Percentiles rank a stretch among this genome's conserved stretches.
Evolutionary conservation across 2,329 filamentous ascomycete genomes (phyloP).

Genomic region (Fusarium beomiforme): DNA sequence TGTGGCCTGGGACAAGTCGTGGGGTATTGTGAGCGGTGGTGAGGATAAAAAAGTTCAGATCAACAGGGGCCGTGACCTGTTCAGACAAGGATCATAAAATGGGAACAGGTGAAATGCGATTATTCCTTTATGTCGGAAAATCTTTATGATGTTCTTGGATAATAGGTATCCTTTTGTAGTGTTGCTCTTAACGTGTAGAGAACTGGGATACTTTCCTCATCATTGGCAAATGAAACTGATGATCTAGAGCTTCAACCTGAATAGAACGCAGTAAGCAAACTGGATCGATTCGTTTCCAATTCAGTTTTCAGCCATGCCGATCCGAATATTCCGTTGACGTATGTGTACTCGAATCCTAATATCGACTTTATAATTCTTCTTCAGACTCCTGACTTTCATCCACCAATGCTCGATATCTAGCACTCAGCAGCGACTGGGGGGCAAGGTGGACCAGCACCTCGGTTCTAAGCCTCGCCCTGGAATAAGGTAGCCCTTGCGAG

Average conservation of each 20-base stretch:
- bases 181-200: too few species aligned
- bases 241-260: not conserved
- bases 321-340: not conserved
- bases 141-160: not conserved
- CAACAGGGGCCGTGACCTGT: constrained; percentile 72
- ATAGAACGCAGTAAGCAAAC: not conserved
- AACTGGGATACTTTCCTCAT: not conserved
- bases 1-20: constrained; percentile 83
- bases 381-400: constrained; percentile 6
- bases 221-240: not conserved
- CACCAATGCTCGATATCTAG: constrained; percentile 45
- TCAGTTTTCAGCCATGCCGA: not conserved
- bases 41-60: constrained; percentile 97
- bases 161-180: not conserved
- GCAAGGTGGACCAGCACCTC: constrained; percentile 56
- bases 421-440: constrained; percentile 11
- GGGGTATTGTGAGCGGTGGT: constrained; percentile 90
- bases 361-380: not conserved
- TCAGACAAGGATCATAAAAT: constrained; percentile 51
- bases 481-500: constrained; percentile 61
- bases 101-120: constrained; percentile 21
- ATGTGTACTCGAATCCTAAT: not conserved
- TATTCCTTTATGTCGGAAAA: constrained; percentile 24
- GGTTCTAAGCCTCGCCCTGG: constrained; percentile 54
- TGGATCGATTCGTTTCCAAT: constrained; percentile 9